These are phyloP conservation scores for Extremus antarcticus DNA, from an alignment of 495 filamentous ascomycete genomes.

Conservation along the genomic window DNA sequence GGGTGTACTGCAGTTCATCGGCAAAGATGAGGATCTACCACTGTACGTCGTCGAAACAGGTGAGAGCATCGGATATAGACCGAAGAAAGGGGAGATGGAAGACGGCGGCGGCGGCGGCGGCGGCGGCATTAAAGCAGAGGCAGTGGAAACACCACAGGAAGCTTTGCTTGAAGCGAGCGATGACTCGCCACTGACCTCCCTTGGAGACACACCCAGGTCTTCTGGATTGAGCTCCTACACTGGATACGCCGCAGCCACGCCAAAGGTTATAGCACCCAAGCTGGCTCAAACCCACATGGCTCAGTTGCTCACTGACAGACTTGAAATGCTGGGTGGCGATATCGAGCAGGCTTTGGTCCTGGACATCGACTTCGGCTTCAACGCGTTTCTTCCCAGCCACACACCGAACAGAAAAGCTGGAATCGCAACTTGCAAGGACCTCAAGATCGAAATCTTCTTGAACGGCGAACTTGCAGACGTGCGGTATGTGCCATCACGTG, in stretches of 20 bases:
- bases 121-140: not conserved
- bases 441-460: constrained; percentile 37
- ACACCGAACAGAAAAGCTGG: not conserved
- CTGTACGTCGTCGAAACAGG: constrained; percentile 24
- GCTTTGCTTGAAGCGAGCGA: not conserved
- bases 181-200: not conserved
- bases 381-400: constrained; percentile 17
- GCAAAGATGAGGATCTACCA: constrained; percentile 21
- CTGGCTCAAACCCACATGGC: not conserved
- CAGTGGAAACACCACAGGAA: not conserved
- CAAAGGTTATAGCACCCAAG: no score
- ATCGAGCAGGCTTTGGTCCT: constrained; percentile 18
- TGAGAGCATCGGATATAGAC: not conserved
- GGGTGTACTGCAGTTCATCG: constrained; percentile 21
- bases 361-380: constrained; percentile 21
- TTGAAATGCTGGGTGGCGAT: no score
- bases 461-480: constrained; percentile 34
- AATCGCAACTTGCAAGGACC: constrained; percentile 10
- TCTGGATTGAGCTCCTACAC: not conserved
- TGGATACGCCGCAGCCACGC: no score
- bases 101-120: not conserved
- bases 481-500: constrained; percentile 17
- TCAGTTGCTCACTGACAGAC: not conserved
- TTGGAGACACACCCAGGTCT: not conserved
- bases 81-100: no score